Evolutionary conservation across 257 asterid genomes (phyloP).

Genomic region (Echium plantagineum): DNA sequence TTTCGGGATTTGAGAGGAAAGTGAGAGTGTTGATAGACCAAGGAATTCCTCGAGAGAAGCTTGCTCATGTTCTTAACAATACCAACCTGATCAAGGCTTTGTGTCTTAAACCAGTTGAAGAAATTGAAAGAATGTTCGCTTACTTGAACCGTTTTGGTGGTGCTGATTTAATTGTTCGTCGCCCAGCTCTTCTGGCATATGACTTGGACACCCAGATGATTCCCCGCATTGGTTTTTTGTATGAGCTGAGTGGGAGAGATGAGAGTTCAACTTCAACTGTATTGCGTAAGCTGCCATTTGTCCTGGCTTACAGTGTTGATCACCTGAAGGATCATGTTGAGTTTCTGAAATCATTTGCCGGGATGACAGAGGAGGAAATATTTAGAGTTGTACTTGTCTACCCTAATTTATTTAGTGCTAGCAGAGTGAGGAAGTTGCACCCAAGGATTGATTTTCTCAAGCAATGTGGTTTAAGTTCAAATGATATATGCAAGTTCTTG

Average conservation of each 20-base stretch:
- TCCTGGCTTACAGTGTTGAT: slow-evolving; percentile 58
- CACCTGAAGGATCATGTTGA: slow-evolving; percentile 69
- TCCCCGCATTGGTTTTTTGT: slow-evolving; percentile 61
- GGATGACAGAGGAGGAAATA: slow-evolving; percentile 53
- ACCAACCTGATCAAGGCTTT: slow-evolving; percentile 52
- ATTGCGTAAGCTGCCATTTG: slow-evolving; percentile 55
- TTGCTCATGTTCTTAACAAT: slow-evolving; percentile 56
- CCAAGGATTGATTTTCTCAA: slow-evolving; percentile 76
- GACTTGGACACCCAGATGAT: slow-evolving; percentile 60
- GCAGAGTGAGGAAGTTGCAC: slow-evolving; percentile 68
- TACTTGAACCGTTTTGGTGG: slow-evolving; percentile 65
- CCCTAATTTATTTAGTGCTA: slow-evolving; percentile 66
- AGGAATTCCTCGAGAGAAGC: slow-evolving; percentile 53
- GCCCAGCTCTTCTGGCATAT: slow-evolving; percentile 60
- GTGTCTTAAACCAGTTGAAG: slow-evolving; percentile 50
- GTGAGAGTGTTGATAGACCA: slow-evolving; percentile 37
- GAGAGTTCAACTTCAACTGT: slow-evolving; percentile 42
- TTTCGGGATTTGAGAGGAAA: slow-evolving; percentile 52
- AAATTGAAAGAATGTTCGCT: slow-evolving; percentile 46
- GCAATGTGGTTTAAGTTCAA: slow-evolving; percentile 58
- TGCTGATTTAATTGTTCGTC: slow-evolving; percentile 45
- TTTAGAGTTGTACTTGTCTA: slow-evolving; percentile 57
- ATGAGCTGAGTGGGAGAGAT: slow-evolving; percentile 53
- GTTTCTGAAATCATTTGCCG: slow-evolving; percentile 63
- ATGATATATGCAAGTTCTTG: slow-evolving; percentile 55